phyloP scores from a whole-genome alignment of 345 rosid species.

The Passiflora organensis region DNA sequence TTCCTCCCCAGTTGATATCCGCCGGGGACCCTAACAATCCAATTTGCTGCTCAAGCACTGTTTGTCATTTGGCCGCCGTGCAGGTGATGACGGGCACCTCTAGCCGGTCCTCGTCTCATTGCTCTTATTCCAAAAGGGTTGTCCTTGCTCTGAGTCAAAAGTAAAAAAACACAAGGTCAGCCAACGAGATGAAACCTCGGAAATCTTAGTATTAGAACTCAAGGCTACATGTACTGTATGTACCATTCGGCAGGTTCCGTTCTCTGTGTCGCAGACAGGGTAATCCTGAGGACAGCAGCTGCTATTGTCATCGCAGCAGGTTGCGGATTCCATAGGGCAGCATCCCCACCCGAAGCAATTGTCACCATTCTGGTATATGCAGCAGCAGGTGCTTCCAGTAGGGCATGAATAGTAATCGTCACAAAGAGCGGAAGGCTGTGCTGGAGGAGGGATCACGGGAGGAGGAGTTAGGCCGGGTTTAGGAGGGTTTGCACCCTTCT shows the following conservation, averaged over 20 bases:
- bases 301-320: slow-evolving; percentile 75
- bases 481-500: slow-evolving; percentile 15
- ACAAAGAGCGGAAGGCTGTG: slow-evolving; percentile 29
- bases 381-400: slow-evolving; percentile 27
- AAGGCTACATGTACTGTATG: too few relatives aligned
- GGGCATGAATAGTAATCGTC: slow-evolving; percentile 26
- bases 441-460: slow-evolving; percentile 29
- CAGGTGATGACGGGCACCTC: too few relatives aligned
- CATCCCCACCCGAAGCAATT: slow-evolving; percentile 66
- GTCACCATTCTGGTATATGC: slow-evolving; percentile 12
- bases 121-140: slow-evolving; percentile 75
- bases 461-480: slow-evolving; percentile 29
- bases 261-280: slow-evolving; percentile 59
- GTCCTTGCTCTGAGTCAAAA: slow-evolving; percentile 67
- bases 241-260: slow-evolving; percentile 73
- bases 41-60: too few relatives aligned
- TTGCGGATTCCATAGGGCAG: slow-evolving; percentile 81
- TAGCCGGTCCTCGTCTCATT: slow-evolving; percentile 64
- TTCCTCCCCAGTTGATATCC: too few relatives aligned
- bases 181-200: too few relatives aligned
- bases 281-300: slow-evolving; percentile 89
- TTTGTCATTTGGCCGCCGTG: too few relatives aligned
- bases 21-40: too few relatives aligned
- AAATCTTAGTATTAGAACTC: too few relatives aligned
- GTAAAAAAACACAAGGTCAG: too few relatives aligned